Evolutionary conservation across 1,139 yeast species (phyloP).

Genomic region (Pneumocystis canis): DNA sequence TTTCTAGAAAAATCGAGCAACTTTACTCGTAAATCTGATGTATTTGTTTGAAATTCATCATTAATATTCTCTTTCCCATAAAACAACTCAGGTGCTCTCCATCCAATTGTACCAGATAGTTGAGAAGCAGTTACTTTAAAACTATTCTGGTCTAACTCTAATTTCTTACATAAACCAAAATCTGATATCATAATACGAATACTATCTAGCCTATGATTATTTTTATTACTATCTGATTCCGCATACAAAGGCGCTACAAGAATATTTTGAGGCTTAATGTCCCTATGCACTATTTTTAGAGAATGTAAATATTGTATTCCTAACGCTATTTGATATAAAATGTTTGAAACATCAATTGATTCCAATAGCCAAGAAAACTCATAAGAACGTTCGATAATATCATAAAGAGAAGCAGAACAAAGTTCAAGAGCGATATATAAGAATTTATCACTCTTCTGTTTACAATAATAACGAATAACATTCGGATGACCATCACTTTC

Average conservation of each 20-base stretch:
- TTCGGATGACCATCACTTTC: conserved; percentile 96
- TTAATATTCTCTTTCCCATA: neutral
- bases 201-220: conserved; percentile 20
- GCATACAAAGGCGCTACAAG: conserved; percentile 53
- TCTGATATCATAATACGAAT: conserved; percentile 75
- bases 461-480: conserved; percentile 82
- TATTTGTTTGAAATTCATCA: conserved; percentile 10
- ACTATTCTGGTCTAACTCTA: conserved; percentile 85
- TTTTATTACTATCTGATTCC: conserved; percentile 17
- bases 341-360: conserved; percentile 32
- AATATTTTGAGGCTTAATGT: conserved; percentile 89
- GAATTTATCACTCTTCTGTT: conserved; percentile 75
- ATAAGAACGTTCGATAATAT: conserved; percentile 48
- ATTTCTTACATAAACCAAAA: conserved; percentile 84
- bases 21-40: conserved; percentile 22
- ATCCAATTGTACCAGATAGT: conserved; percentile 94
- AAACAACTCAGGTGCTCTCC: conserved; percentile 92
- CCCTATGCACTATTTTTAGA: conserved; percentile 86
- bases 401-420: conserved; percentile 80
- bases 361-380: conserved; percentile 26
- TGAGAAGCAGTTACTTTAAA: conserved; percentile 84
- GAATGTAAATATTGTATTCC: conserved; percentile 83
- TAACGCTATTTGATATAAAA: conserved; percentile 61
- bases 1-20: conserved; percentile 30
- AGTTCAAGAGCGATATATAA: conserved; percentile 84